Base-by-base conservation (phyloP, 441 rosid genomes). In the Geranium incanum region DNA sequence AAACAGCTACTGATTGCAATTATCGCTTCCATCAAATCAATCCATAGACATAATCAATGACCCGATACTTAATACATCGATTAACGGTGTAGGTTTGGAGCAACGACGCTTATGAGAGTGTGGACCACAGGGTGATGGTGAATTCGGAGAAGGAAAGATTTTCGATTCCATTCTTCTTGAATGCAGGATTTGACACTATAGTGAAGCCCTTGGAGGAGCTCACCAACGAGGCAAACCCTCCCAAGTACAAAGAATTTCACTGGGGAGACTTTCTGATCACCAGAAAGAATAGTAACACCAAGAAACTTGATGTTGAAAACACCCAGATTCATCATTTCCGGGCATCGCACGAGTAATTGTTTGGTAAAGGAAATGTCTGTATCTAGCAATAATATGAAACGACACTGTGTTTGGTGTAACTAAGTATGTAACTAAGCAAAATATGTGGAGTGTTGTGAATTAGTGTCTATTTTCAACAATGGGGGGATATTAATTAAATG, bases 41-140 rank as follows among this genome's bases (percentile, higher is more conserved):
- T 28, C 33, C 33, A 28, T 28, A 28, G 33, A 28, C 33, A 21
- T 21, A 28, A 28, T 28, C 33, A 28, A 28, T 28, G 33, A 28
- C 33, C 33, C 33, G 33, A 28, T 28, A 28, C 33, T 28, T 28
- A 28, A 41, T 21, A 5, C 45, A 41, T 41, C 9, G 3, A 36
- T 11, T 60, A 60, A 1, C 15, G 73, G 55, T 52, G 78, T 72
- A 84, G 89, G 89, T 81, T 13, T 87, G 91, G 91, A 84, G 79
- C 75, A 85, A 85, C 68, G 86, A 78, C 4, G 68, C 50, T 36
- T 87, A 85, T 15, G 81, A 81, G 80, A 87, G 87, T 73, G 85
- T 81, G 69, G 91, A 87, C 75, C 91, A 87, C 60, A 73, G 91
- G 67, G 91, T 78, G 41, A 70, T 75, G 41, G 87, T 81, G 80